phyloP scores from a whole-genome alignment of 108 stramenopile species.

The Pinguiococcus pyrenoidosus region DNA sequence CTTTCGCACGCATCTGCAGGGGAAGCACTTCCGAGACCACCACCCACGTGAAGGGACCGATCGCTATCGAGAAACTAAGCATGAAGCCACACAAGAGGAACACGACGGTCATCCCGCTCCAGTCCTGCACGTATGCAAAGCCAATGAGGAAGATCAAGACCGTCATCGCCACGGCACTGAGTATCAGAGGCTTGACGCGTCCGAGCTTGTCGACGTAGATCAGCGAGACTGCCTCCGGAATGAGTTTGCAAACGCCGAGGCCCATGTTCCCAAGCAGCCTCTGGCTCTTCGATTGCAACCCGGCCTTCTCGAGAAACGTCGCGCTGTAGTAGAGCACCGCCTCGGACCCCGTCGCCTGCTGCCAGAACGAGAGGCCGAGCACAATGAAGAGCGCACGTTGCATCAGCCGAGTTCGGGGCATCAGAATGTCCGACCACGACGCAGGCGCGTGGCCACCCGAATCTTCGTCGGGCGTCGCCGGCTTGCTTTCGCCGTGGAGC shows the following conservation, averaged over 20 bases:
- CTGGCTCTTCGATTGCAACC: conserved; percentile 14
- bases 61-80: conserved; percentile 11
- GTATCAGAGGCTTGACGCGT: conserved; percentile 12
- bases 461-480: too few species aligned
- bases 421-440: conserved; percentile 3
- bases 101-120: conserved; percentile 7
- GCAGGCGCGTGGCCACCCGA: too few species aligned
- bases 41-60: conserved; percentile 26
- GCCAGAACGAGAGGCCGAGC: conserved; percentile 33
- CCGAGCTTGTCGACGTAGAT: conserved; percentile 11
- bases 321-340: conserved; percentile 44
- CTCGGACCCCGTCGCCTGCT: conserved; percentile 42
- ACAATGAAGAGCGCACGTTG: conserved; percentile 3
- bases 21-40: conserved; percentile 8
- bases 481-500: too few species aligned
- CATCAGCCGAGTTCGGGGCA: not conserved
- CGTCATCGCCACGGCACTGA: conserved; percentile 5
- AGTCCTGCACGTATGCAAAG: conserved; percentile 1
- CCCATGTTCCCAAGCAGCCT: conserved; percentile 19
- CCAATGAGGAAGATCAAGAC: conserved; percentile 3
- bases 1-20: conserved; percentile 14
- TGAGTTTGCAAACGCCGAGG: conserved; percentile 21
- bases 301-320: conserved; percentile 29
- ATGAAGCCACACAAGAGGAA: conserved; percentile 21
- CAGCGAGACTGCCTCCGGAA: conserved; percentile 18